Evolutionary conservation across 2,329 filamentous ascomycete species (phyloP).

Genomic region (Sodiomyces alkalinus): DNA sequence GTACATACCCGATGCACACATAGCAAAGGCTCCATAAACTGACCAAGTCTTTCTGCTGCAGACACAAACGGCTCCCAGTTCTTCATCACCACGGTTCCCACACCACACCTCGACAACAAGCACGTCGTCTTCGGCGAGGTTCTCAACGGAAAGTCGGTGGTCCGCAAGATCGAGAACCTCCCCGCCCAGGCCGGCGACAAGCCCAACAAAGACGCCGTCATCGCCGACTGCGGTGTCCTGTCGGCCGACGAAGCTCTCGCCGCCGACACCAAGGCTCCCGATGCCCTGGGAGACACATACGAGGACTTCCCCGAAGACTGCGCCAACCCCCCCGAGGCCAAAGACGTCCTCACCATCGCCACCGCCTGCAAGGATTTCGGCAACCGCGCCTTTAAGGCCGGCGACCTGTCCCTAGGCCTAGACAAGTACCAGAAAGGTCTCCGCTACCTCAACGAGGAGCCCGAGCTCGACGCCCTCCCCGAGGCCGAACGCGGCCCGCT

Average conservation of each 20-base stretch:
- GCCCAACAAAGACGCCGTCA: constrained; percentile 56
- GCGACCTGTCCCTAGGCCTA: constrained; percentile 54
- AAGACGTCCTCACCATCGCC: constrained; percentile 63
- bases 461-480: constrained; percentile 56
- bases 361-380: constrained; percentile 79
- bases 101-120: constrained; percentile 87
- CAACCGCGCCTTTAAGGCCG: constrained; percentile 79
- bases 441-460: constrained; percentile 77
- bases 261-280: constrained; percentile 53
- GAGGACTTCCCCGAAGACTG: constrained; percentile 94
- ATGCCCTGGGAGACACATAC: constrained; percentile 76
- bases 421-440: constrained; percentile 92
- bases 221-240: constrained; percentile 77
- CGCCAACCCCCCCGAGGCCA: constrained; percentile 43
- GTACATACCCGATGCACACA: background rate
- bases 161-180: constrained; percentile 81
- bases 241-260: constrained; percentile 52
- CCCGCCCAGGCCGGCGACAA: constrained; percentile 63
- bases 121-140: constrained; percentile 97
- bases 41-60: constrained; percentile 15
- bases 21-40: background rate
- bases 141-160: constrained; percentile 77
- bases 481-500: constrained; percentile 52
- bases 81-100: constrained; percentile 93
- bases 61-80: constrained; percentile 96